These are phyloP conservation scores for Aphanomyces stellatus DNA, from an alignment of 352 stramenopile species.

Conservation along the genomic window DNA sequence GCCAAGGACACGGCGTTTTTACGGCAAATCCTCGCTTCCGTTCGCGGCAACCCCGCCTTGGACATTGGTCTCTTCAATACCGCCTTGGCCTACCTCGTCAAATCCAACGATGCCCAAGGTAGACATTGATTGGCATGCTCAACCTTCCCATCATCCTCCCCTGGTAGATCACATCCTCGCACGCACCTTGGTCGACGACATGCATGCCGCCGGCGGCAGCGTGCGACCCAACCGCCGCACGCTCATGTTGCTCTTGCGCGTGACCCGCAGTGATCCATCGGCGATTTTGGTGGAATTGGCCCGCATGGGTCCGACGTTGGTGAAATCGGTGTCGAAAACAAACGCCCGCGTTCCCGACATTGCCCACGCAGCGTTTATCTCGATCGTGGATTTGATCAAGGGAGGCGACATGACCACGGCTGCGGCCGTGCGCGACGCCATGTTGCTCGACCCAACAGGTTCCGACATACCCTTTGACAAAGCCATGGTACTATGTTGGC, in stretches of 20 bases:
- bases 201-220: not conserved
- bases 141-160: too few species aligned
- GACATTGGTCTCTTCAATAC: not conserved
- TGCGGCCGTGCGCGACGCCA: not conserved
- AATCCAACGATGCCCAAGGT: not conserved
- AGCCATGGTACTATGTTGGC: not conserved
- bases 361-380: not conserved
- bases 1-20: too few species aligned
- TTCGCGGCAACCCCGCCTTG: not conserved
- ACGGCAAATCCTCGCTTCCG: not conserved
- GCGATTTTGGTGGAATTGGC: not conserved
- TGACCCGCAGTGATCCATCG: not conserved
- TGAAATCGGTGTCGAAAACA: not conserved
- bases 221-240: not conserved
- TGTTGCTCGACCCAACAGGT: not conserved
- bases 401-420: not conserved
- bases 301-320: not conserved
- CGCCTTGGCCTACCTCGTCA: not conserved
- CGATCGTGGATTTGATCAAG: constrained; percentile 1
- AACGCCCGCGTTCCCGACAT: not conserved
- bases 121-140: too few species aligned
- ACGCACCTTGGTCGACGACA: not conserved
- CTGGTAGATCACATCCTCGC: not conserved
- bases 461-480: not conserved
- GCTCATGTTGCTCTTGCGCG: not conserved